phyloP scores from a whole-genome alignment of 106 monocot species.

The Dioscorea dumetorum region DNA sequence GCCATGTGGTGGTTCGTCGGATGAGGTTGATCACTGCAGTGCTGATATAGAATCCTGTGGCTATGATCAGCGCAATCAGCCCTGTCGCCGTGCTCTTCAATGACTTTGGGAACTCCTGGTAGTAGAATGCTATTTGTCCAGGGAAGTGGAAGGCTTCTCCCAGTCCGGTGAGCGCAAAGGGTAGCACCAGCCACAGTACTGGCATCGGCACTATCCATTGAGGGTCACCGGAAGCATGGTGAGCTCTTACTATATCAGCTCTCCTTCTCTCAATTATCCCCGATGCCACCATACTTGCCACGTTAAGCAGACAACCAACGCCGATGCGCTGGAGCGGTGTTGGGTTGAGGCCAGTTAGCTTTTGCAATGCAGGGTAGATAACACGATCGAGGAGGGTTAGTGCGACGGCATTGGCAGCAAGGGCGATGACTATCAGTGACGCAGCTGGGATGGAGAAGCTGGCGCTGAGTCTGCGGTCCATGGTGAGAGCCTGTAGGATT shows the following conservation, averaged over 20 bases:
- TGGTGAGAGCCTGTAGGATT: conserved; percentile 56
- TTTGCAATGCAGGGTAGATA: conserved; percentile 19
- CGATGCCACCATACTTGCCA: conserved; percentile 26
- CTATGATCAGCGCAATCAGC: conserved; percentile 31
- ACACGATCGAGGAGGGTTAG: conserved; percentile 48
- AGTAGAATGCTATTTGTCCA: conserved; percentile 50
- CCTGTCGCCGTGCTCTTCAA: conserved; percentile 43
- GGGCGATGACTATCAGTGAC: conserved; percentile 29
- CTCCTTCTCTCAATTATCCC: conserved; percentile 44
- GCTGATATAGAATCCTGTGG: conserved; percentile 50
- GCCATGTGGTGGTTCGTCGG: conserved; percentile 30
- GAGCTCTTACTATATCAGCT: conserved; percentile 2
- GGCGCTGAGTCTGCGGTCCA: conserved; percentile 53
- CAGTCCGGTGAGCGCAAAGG: conserved; percentile 24
- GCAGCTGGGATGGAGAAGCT: conserved; percentile 54
- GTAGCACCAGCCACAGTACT: conserved; percentile 46
- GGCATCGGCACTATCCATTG: conserved; percentile 34
- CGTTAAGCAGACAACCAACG: conserved; percentile 38
- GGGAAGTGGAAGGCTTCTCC: conserved; percentile 71
- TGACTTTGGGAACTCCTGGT: conserved; percentile 54
- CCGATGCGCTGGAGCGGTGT: conserved; percentile 63
- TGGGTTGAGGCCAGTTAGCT: conserved; percentile 3
- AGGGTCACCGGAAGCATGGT: conserved; percentile 6
- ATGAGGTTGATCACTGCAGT: conserved; percentile 34
- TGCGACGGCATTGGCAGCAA: conserved; percentile 17